Base-by-base conservation (phyloP, 2,329 filamentous ascomycete species). In the Pseudogymnoascus sp. region DNA sequence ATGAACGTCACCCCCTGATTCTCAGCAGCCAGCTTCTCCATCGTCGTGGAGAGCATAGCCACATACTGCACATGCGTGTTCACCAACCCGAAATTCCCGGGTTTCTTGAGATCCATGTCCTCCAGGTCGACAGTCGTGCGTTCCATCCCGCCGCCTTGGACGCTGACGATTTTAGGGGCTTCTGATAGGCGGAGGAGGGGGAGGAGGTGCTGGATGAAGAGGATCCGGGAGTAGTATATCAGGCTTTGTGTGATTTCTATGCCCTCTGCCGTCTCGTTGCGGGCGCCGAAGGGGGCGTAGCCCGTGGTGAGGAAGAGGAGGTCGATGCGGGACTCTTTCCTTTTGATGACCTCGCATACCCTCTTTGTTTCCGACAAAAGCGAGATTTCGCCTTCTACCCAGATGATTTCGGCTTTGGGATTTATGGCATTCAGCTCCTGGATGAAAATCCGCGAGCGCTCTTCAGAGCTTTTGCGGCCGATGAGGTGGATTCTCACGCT, bases 201-300 rank as follows among this genome's bases (percentile, higher is more conserved):
- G 14, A 87, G 78, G 0, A 88, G 77, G 61, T 84, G 82, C 59
- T 76, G 63, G 12, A 80, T 75, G 68, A 85, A 81, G 31, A 81
- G 81, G 61, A 81, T 76, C 14, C 84, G 83, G 1, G 80, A 76
- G 72, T 87, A 86, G 72, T 82, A 82, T 11, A 74, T 74, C 14
- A 85, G 74, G 6, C 78, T 76, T 36, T 78, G 76, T 42, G 79
- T 75, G 34, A 77, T 73, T 60, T 82, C 77, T 1, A 88, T 72
- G 0, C 81, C 82, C 70, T 88, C 85, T 0, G 73, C 59, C 0
- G 84, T 86, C 64, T 85, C 84, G 28, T 53, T 61, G 53, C 70
- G 68, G 2, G 64, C 66, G 25, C 53, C 63, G 56, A 72, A 65
- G 3, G 70, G 67, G 31, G 68, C 40, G 65, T 67, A 72, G 0